Evolutionary conservation across 768 basidiomycete species (phyloP).

Genomic region (Lentinula lateritia): DNA sequence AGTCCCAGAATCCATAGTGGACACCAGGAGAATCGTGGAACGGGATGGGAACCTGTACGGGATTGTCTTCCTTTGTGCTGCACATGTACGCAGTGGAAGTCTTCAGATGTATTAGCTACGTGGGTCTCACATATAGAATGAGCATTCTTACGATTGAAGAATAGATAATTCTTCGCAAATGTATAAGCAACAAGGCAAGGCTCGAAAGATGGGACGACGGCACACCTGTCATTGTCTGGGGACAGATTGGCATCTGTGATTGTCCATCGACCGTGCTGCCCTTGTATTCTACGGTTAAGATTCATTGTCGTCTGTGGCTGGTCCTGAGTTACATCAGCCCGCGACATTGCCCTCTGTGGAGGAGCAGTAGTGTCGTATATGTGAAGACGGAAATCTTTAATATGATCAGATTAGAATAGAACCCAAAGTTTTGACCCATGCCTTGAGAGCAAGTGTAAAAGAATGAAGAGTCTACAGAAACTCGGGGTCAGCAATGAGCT

Average conservation of each 20-base stretch:
- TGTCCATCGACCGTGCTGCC: conserved; percentile 79
- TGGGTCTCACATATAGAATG: neutral
- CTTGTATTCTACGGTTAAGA: conserved; percentile 62
- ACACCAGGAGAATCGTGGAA: conserved; percentile 43
- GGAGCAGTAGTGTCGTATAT: conserved; percentile 75
- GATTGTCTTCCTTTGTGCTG: conserved; percentile 57
- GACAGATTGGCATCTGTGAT: conserved; percentile 93
- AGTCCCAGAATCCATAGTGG: conserved; percentile 24
- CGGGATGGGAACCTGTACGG: conserved; percentile 56
- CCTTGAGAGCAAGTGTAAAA: conserved; percentile 92
- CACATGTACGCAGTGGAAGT: conserved; percentile 72
- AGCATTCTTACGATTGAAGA: conserved; percentile 67
- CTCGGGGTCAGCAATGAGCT: conserved; percentile 4
- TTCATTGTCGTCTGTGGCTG: conserved; percentile 37
- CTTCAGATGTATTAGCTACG: conserved; percentile 28
- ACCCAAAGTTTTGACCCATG: conserved; percentile 19
- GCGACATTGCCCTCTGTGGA: conserved; percentile 18
- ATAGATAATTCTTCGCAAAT: conserved; percentile 72
- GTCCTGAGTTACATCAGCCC: neutral
- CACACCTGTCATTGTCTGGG: conserved; percentile 78
- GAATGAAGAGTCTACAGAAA: conserved; percentile 68
- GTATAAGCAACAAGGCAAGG: neutral
- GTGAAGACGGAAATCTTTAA: conserved; percentile 81
- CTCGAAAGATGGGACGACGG: neutral
- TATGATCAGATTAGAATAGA: neutral